phyloP scores from a whole-genome alignment of 2,329 filamentous ascomycete genomes.

The Fusarium nodosum region DNA sequence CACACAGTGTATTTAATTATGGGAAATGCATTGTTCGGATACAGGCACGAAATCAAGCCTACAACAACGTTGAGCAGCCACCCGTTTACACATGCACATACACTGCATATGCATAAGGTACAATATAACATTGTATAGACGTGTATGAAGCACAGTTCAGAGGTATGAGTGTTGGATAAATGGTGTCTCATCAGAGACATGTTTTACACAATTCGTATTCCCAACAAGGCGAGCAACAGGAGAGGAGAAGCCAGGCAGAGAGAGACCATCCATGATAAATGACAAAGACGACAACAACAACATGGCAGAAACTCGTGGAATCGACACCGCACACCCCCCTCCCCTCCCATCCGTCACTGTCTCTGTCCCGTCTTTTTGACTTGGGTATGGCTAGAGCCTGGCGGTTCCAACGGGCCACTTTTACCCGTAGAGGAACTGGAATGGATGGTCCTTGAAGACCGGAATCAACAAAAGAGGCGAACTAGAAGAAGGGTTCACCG shows the following conservation, averaged over 20 bases:
- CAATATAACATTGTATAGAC: constrained; percentile 15
- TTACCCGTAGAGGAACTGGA: constrained; percentile 46
- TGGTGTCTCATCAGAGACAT: constrained; percentile 3
- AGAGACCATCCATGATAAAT: constrained; percentile 2
- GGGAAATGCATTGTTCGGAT: constrained; percentile 22
- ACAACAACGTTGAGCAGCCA: constrained; percentile 30
- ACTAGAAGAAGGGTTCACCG: constrained; percentile 23
- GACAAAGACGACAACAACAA: constrained; percentile 34
- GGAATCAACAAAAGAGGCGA: constrained; percentile 18
- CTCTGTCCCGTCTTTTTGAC: constrained; percentile 18
- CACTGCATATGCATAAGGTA: constrained; percentile 29
- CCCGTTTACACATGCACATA: constrained; percentile 22
- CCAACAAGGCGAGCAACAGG: constrained; percentile 1
- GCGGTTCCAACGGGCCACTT: constrained; percentile 44
- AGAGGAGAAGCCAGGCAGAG: no score
- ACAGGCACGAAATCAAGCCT: constrained; percentile 35
- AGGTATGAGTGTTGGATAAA: background rate
- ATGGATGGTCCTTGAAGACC: constrained; percentile 37
- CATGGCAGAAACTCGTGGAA: constrained; percentile 44
- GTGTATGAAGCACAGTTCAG: background rate
- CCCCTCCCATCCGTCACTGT: constrained; percentile 29
- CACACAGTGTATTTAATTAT: constrained; percentile 37
- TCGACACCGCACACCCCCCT: constrained; percentile 29
- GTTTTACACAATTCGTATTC: constrained; percentile 4
- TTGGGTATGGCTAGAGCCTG: constrained; percentile 7